Conservation (phyloP, 1,284 basidiomycete genomes). For the Meira miltonrushii region DNA sequence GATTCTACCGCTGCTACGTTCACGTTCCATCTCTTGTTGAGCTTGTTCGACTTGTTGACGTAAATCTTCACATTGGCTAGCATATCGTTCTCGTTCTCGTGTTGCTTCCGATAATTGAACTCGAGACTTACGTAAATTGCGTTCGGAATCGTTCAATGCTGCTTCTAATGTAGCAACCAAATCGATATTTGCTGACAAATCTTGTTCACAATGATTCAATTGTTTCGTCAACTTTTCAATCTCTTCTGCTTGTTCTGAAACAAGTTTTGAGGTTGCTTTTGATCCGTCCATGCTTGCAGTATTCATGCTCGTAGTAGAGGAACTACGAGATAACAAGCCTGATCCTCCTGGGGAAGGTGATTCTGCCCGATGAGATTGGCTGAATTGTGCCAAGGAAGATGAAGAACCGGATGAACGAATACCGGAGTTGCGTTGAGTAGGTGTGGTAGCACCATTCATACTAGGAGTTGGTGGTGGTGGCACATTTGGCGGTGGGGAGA, state of each 20-base stretch:
- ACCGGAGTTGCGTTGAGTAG: constrained; percentile 19
- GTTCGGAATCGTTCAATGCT: constrained; percentile 42
- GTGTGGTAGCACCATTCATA: constrained; percentile 12
- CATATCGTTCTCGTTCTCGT: constrained; percentile 37
- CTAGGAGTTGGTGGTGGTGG: constrained; percentile 63
- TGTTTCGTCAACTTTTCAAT: constrained; percentile 85
- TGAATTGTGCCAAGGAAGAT: constrained; percentile 21
- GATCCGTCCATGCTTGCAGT: constrained; percentile 21
- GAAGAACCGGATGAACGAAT: constrained; percentile 23
- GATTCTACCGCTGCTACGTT: constrained; percentile 31
- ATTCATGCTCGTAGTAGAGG: constrained; percentile 30
- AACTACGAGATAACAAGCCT: constrained; percentile 32
- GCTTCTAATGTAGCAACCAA: constrained; percentile 60
- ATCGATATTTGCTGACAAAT: constrained; percentile 85
- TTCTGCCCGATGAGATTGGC: constrained; percentile 24
- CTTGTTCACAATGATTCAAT: constrained; percentile 79
- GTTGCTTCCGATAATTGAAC: constrained; percentile 44
- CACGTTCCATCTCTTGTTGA: constrained; percentile 38
- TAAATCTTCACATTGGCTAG: constrained; percentile 35
- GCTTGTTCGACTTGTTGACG: constrained; percentile 31
- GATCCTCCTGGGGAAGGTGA: constrained; percentile 19
- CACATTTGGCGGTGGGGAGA: constrained; percentile 77
- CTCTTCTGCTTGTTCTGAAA: constrained; percentile 72
- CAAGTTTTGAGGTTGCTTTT: constrained; percentile 46
- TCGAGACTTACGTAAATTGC: constrained; percentile 44